Percentiles rank a stretch among this genome's conserved stretches.
These are phyloP conservation scores for Hanseniaspora lindneri DNA, from an alignment of 805 yeast genomes.

Conservation along the genomic window DNA sequence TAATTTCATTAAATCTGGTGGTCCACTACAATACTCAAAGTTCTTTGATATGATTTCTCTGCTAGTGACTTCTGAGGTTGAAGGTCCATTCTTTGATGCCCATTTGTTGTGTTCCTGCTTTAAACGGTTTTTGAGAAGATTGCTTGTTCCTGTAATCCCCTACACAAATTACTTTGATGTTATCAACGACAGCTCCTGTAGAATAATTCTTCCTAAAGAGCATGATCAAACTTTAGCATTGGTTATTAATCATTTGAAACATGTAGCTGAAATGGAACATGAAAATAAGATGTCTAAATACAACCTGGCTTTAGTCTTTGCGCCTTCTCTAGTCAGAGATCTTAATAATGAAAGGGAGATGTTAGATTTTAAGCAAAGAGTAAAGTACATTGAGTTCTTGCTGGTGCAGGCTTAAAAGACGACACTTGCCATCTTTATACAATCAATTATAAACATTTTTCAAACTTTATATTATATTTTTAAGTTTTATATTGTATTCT, in stretches of 20 bases:
- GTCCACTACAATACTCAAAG: neutral
- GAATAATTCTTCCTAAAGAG: slow-evolving; percentile 52
- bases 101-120: slow-evolving; percentile 78
- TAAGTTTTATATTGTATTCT: too few species aligned
- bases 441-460: too few species aligned
- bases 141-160: slow-evolving; percentile 78
- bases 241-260: slow-evolving; percentile 53
- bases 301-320: slow-evolving; percentile 83
- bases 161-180: slow-evolving; percentile 39
- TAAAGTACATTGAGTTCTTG: slow-evolving; percentile 64
- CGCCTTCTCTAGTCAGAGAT: slow-evolving; percentile 82
- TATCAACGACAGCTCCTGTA: slow-evolving; percentile 25
- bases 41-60: neutral
- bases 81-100: slow-evolving; percentile 49
- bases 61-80: slow-evolving; percentile 24
- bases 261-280: slow-evolving; percentile 42
- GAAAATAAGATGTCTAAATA: slow-evolving; percentile 70
- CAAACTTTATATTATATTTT: too few species aligned
- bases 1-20: slow-evolving; percentile 24
- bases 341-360: slow-evolving; percentile 69
- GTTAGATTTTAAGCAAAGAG: slow-evolving; percentile 69
- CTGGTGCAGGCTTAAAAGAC: slow-evolving; percentile 25
- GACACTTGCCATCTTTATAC: too few species aligned
- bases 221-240: slow-evolving; percentile 47
- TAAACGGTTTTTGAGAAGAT: slow-evolving; percentile 71